Conservation (phyloP, 1,139 yeast species). For the Pichia kudriavzevii region DNA sequence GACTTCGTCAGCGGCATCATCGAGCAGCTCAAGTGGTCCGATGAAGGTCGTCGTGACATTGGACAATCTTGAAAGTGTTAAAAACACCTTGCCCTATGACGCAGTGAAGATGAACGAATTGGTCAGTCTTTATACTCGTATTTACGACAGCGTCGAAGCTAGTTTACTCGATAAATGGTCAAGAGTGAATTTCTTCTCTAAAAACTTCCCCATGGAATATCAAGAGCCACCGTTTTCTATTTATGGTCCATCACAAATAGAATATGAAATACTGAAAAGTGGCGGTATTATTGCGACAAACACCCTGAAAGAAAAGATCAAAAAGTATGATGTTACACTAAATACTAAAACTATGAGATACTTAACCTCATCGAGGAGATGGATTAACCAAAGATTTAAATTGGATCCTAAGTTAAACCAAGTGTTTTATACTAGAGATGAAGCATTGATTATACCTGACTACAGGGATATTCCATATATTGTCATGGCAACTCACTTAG, state of each 20-base stretch:
- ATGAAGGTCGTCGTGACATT: conserved; percentile 6
- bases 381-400: conserved; percentile 27
- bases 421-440: conserved; percentile 23
- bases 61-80: conserved; percentile 6
- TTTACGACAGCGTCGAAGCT: conserved; percentile 12
- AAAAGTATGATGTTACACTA: conserved; percentile 20
- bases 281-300: conserved; percentile 25
- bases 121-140: conserved; percentile 4
- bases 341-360: conserved; percentile 25
- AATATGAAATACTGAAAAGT: conserved; percentile 22
- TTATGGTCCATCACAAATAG: conserved; percentile 28
- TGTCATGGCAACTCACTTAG: conserved; percentile 24
- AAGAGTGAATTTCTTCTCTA: conserved; percentile 5
- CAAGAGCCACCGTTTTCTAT: conserved; percentile 22
- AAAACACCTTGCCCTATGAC: conserved; percentile 7
- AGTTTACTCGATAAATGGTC: conserved; percentile 12
- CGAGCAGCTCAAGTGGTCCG: background rate
- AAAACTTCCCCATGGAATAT: conserved; percentile 7
- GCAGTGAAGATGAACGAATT: conserved; percentile 5
- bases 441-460: conserved; percentile 24
- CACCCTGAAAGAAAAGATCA: conserved; percentile 19
- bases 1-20: too few relatives aligned
- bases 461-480: conserved; percentile 24
- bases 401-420: conserved; percentile 14
- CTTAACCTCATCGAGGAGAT: conserved; percentile 25